Evolutionary conservation across 257 asterid genomes (phyloP), one percentile per base, ranked within the genome.

Genomic region (Leptodermis oblonga): DNA sequence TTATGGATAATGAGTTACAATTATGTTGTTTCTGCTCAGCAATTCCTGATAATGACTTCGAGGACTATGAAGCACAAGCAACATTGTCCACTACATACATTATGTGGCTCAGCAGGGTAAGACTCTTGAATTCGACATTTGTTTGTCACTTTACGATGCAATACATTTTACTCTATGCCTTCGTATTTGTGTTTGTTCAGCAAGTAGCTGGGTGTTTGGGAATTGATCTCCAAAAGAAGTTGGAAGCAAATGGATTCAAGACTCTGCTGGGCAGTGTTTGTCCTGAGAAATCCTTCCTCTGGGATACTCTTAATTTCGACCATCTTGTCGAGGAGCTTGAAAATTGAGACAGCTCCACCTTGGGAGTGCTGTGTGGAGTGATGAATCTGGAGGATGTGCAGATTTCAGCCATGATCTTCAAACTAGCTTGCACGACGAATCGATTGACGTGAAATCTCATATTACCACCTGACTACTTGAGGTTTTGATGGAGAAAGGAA

Each of bases 51-150:
- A 69, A 84, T 52, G 83, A 79, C 51, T 90, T 83, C 53, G 92
- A 79, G 66, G 99, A 94, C 78, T 79, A 86, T 79, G 82, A 84
- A 74, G 90, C 96, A 54, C 99, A 91, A 72, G 88, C 96, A 70
- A 80, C 82, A 33, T 72, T 79, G 68, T 77, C 99, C 60, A 87
- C 95, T 61, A 82, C 92, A 34, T 93, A 93, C 81, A 81, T 86
- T 33, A 61, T 80, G 80, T 94, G 99, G 99, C 89, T 91, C 36
- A 82, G 87, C 39, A 91, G 76, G 96, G 98, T 89, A 80, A 56
- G 37, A 61, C 46, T 17, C 66, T 17, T 20, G 0, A 4, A 18
- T 61, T 60, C 34, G 45, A 33, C 3, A 0, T 31, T 22, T 12
- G 31, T 36, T 15, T 52, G 30, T 39, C 37, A 60, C 15, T 11